Conservation (phyloP, 1,284 basidiomycete genomes). For the Athelia psychrophila region DNA sequence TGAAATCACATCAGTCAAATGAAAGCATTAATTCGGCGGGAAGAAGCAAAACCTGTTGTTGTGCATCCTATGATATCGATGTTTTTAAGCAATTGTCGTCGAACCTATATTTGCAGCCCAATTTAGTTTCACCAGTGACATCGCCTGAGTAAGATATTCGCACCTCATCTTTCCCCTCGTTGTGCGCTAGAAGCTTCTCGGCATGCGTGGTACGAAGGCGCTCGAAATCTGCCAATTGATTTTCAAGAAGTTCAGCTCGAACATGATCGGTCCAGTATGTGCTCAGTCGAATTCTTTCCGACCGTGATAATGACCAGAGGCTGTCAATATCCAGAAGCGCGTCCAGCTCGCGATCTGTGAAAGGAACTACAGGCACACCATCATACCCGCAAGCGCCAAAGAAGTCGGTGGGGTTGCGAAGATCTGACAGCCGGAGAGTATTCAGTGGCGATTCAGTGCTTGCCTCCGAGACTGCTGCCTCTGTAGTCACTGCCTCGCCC, state of each 20-base stretch:
- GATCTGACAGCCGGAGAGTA: slow-evolving; percentile 19
- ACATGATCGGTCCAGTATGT: slow-evolving; percentile 31
- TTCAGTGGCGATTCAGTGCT: not conserved
- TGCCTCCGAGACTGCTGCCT: no score
- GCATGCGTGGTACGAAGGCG: slow-evolving; percentile 29
- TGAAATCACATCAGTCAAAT: slow-evolving; percentile 4
- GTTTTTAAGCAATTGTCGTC: slow-evolving; percentile 44
- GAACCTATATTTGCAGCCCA: slow-evolving; percentile 22
- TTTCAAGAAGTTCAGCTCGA: slow-evolving; percentile 23
- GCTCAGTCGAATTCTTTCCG: slow-evolving; percentile 38
- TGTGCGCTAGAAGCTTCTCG: slow-evolving; percentile 22
- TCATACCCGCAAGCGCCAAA: slow-evolving; percentile 30
- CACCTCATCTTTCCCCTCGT: slow-evolving; percentile 37
- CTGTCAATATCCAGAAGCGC: slow-evolving; percentile 29
- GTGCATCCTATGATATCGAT: slow-evolving; percentile 70
- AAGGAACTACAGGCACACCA: slow-evolving; percentile 30
- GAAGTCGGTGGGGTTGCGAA: slow-evolving; percentile 26
- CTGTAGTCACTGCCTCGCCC: not conserved
- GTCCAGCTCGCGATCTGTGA: slow-evolving; percentile 30
- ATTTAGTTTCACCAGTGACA: slow-evolving; percentile 3
- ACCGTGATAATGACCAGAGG: slow-evolving; percentile 42
- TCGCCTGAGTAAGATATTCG: slow-evolving; percentile 17
- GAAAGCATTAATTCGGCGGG: not conserved
- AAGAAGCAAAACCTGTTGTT: slow-evolving; percentile 46
- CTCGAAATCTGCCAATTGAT: slow-evolving; percentile 34